phyloP scores from a whole-genome alignment of 106 monocot genomes.

The Platanthera zijinensis region DNA sequence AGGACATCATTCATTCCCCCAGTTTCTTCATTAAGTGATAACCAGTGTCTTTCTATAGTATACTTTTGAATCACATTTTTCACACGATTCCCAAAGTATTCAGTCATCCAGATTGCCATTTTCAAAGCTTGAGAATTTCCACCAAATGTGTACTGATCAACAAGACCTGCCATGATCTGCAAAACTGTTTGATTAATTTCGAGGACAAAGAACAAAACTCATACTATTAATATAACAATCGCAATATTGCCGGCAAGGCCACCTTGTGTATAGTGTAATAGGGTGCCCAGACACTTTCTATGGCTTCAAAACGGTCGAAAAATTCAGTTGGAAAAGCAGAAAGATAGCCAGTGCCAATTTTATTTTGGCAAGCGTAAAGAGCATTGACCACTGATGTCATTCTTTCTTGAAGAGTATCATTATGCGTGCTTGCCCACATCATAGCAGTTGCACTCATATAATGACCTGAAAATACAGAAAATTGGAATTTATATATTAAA shows the following conservation, averaged over 20 bases:
- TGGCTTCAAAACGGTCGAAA: constrained; percentile 81
- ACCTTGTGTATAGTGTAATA: constrained; percentile 99
- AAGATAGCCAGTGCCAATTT: constrained; percentile 83
- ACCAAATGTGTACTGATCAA: constrained; percentile 73
- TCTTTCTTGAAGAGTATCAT: constrained; percentile 47
- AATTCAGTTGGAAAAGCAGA: constrained; percentile 84
- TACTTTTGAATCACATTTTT: constrained; percentile 81
- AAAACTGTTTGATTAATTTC: constrained; percentile 7
- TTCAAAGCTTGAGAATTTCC: constrained; percentile 49
- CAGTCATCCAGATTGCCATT: constrained; percentile 91
- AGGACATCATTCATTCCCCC: constrained; percentile 99
- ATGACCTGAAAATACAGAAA: constrained; percentile 54
- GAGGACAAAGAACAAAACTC: background rate
- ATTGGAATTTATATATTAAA: background rate
- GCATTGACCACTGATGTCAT: constrained; percentile 69
- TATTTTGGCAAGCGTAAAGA: constrained; percentile 73
- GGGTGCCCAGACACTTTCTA: constrained; percentile 83
- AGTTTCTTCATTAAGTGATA: constrained; percentile 88
- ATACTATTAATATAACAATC: background rate
- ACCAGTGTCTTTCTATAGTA: constrained; percentile 92
- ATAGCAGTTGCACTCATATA: constrained; percentile 86
- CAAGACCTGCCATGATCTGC: constrained; percentile 90
- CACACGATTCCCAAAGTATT: constrained; percentile 85
- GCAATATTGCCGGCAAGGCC: background rate
- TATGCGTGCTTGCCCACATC: constrained; percentile 93